A percentile compares a stretch with the other conserved stretches of the same genome.
phyloP scores from a whole-genome alignment of 2,329 filamentous ascomycete species.

The Nemania sp. region DNA sequence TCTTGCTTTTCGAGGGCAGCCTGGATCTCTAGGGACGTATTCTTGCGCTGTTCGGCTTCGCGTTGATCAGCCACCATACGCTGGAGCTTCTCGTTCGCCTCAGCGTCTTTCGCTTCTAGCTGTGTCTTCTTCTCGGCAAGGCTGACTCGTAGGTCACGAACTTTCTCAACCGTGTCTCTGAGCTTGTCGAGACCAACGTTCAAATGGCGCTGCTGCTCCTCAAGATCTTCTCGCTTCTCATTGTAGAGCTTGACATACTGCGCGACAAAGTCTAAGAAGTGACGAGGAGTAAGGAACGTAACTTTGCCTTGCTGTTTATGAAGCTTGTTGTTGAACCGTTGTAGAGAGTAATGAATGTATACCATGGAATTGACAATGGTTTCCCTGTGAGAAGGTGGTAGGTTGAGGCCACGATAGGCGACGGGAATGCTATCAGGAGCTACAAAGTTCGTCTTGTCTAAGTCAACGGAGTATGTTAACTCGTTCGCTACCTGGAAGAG shows the following conservation, averaged over 20 bases:
- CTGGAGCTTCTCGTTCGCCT: conserved; percentile 97
- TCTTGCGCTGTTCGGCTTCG: conserved; percentile 92
- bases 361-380: conserved; percentile 98
- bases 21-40: conserved; percentile 89
- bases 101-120: conserved; percentile 90
- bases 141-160: conserved; percentile 89
- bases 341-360: conserved; percentile 95
- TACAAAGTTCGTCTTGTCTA: conserved; percentile 86
- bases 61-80: conserved; percentile 97
- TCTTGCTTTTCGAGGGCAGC: conserved; percentile 89
- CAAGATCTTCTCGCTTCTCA: conserved; percentile 97
- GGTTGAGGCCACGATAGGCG: conserved; percentile 84
- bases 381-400: conserved; percentile 91
- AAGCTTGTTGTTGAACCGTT: conserved; percentile 87
- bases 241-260: conserved; percentile 98
- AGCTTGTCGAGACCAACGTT: conserved; percentile 99
- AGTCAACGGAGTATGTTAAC: conserved; percentile 93
- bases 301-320: conserved; percentile 91
- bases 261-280: conserved; percentile 97
- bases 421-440: conserved; percentile 93
- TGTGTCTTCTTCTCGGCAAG: conserved; percentile 95
- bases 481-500: conserved; percentile 98
- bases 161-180: conserved; percentile 95
- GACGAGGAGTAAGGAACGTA: conserved; percentile 93
- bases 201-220: conserved; percentile 97